Evolutionary conservation across 768 basidiomycete genomes (phyloP).

Genomic region (Pisolithus orientalis): DNA sequence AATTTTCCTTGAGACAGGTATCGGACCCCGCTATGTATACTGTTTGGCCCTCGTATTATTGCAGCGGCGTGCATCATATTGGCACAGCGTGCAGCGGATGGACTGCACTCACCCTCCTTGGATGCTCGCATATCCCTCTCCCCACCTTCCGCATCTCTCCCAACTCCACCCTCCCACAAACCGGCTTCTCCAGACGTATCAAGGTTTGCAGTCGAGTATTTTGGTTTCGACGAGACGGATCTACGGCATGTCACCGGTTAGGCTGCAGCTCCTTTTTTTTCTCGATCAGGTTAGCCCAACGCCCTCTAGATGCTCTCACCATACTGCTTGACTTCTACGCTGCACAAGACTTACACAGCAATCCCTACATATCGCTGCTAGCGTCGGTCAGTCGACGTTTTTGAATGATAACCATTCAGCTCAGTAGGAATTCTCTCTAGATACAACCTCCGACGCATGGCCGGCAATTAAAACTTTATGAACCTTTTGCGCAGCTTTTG

Average conservation of each 20-base stretch:
- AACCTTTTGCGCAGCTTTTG: conserved; percentile 31
- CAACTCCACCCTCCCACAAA: conserved; percentile 76
- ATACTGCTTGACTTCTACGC: conserved; percentile 71
- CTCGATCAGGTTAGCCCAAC: conserved; percentile 1
- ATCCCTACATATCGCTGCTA: conserved; percentile 47
- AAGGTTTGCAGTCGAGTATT: conserved; percentile 62
- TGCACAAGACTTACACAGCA: conserved; percentile 48
- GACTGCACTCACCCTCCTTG: conserved; percentile 66
- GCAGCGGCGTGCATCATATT: conserved; percentile 76
- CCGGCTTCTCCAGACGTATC: conserved; percentile 65
- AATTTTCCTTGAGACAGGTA: conserved; percentile 40
- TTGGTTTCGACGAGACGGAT: conserved; percentile 56
- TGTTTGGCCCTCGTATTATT: conserved; percentile 62
- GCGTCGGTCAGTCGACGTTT: conserved; percentile 37
- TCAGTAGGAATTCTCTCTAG: conserved; percentile 26
- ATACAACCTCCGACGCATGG: conserved; percentile 42
- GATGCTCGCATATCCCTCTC: conserved; percentile 68
- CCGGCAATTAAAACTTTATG: conserved; percentile 34
- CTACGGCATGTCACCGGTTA: conserved; percentile 56
- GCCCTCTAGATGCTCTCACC: conserved; percentile 47
- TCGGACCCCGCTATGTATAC: conserved; percentile 71
- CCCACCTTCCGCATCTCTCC: conserved; percentile 69
- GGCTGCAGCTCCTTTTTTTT: conserved; percentile 5
- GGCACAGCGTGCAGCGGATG: conserved; percentile 66
- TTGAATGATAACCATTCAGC: background rate